These are phyloP conservation scores for Calonectria hongkongensis DNA, from an alignment of 2,329 filamentous ascomycete genomes.

Conservation along the genomic window DNA sequence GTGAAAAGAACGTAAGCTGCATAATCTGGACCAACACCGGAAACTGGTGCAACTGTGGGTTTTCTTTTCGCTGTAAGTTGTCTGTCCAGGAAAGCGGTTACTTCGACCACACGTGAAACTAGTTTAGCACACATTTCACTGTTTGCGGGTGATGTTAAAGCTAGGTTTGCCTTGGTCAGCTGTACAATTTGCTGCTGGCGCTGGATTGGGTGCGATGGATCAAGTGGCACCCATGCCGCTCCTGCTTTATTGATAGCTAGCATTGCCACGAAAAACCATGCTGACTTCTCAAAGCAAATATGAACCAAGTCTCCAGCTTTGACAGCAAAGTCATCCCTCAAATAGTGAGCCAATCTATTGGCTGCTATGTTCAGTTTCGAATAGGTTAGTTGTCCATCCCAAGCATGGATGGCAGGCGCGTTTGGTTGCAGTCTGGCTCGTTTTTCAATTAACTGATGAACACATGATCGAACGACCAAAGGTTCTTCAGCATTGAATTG, in stretches of 20 bases:
- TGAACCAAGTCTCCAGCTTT: slow-evolving; percentile 28
- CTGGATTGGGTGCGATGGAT: slow-evolving; percentile 60
- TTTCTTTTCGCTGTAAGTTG: slow-evolving; percentile 2
- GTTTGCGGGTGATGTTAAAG: slow-evolving; percentile 3
- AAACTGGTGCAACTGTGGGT: slow-evolving; percentile 1
- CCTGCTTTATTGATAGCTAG: slow-evolving; percentile 60
- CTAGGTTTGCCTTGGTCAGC: slow-evolving; percentile 8
- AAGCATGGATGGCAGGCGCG: slow-evolving; percentile 48
- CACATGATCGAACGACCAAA: slow-evolving; percentile 15
- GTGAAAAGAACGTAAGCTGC: slow-evolving; percentile 23
- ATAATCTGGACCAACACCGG: slow-evolving; percentile 13
- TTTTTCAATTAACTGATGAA: slow-evolving; percentile 49
- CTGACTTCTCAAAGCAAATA: slow-evolving; percentile 43
- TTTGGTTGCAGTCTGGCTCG: slow-evolving; percentile 30
- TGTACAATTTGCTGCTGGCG: slow-evolving; percentile 27
- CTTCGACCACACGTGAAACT: slow-evolving; percentile 2
- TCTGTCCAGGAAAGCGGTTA: slow-evolving; percentile 5
- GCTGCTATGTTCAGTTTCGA: slow-evolving; percentile 32
- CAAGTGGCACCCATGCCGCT: slow-evolving; percentile 56
- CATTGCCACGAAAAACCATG: slow-evolving; percentile 51
- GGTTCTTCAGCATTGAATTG: slow-evolving; percentile 14
- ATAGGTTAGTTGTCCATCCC: slow-evolving; percentile 54
- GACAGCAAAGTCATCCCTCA: slow-evolving; percentile 27
- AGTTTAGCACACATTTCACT: slow-evolving; percentile 3
- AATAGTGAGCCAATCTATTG: slow-evolving; percentile 32